phyloP scores from a whole-genome alignment of 2,329 filamentous ascomycete genomes.

The Alternaria arbusti region DNA sequence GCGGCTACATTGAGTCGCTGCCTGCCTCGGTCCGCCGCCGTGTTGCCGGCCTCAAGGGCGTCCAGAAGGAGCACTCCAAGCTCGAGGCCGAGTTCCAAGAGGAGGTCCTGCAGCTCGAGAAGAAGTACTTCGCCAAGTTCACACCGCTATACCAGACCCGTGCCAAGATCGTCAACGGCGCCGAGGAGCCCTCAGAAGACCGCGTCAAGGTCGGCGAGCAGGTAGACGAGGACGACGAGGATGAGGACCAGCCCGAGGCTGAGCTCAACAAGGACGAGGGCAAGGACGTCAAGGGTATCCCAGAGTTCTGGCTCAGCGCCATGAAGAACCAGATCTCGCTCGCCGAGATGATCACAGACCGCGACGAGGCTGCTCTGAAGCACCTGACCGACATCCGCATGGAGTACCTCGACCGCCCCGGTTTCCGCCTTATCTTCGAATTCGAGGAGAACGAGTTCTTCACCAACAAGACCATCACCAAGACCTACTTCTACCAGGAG shows the following conservation, averaged over 20 bases:
- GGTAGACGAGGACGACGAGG: slow-evolving; percentile 69
- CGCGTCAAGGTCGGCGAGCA: slow-evolving; percentile 88
- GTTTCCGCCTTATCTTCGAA: slow-evolving; percentile 98
- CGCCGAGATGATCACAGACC: slow-evolving; percentile 97
- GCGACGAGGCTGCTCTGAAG: slow-evolving; percentile 93
- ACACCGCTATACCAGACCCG: slow-evolving; percentile 97
- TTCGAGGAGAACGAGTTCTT: slow-evolving; percentile 96
- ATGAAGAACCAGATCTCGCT: slow-evolving; percentile 99
- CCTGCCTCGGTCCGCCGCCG: slow-evolving; percentile 88
- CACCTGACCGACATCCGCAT: slow-evolving; percentile 91
- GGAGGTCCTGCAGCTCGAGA: slow-evolving; percentile 96
- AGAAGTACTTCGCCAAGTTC: slow-evolving; percentile 99
- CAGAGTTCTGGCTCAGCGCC: slow-evolving; percentile 98
- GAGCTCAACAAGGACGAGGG: slow-evolving; percentile 66
- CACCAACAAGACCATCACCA: slow-evolving; percentile 94
- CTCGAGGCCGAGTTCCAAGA: slow-evolving; percentile 98
- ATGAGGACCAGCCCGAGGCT: slow-evolving; percentile 57
- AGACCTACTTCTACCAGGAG: slow-evolving; percentile 99
- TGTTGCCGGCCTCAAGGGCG: slow-evolving; percentile 93
- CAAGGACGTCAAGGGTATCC: slow-evolving; percentile 76
- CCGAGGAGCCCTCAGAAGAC: slow-evolving; percentile 80
- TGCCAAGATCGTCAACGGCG: slow-evolving; percentile 88
- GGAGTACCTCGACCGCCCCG: slow-evolving; percentile 98
- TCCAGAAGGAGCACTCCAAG: slow-evolving; percentile 98
- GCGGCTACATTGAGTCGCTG: slow-evolving; percentile 96